Percentiles rank a stretch among this genome's conserved stretches.
phyloP scores from a whole-genome alignment of 306 rosid genomes.

The Prunus campanulata region DNA sequence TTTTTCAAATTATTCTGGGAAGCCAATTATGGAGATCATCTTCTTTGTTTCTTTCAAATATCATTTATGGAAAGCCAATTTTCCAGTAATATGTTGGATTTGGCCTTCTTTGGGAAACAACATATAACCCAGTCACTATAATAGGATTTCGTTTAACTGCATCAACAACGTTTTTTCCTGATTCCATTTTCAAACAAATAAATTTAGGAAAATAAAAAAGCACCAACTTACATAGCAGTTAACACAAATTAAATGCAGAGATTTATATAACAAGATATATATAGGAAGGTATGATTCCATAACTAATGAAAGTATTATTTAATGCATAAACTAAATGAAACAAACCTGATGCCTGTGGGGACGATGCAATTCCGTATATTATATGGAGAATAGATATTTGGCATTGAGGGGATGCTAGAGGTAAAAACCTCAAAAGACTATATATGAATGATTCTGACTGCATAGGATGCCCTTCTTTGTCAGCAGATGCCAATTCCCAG shows the following conservation, averaged over 20 bases:
- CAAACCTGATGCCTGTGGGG: constrained; percentile 64
- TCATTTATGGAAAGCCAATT: neutral
- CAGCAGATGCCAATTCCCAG: constrained; percentile 65
- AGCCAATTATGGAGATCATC: neutral
- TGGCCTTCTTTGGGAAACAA: neutral
- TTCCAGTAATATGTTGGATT: neutral
- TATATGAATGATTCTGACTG: constrained; percentile 47
- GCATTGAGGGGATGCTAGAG: constrained; percentile 27
- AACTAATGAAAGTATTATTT: neutral
- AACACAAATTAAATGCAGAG: neutral
- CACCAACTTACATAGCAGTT: neutral
- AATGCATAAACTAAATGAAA: neutral
- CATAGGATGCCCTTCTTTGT: constrained; percentile 48
- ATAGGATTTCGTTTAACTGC: neutral
- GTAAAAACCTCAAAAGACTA: constrained; percentile 32
- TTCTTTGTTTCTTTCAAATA: neutral
- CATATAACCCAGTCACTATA: neutral
- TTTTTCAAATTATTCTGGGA: neutral
- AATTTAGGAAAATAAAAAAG: neutral
- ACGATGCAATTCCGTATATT: constrained; percentile 48
- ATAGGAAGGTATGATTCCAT: neutral
- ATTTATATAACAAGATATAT: neutral
- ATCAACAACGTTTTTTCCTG: neutral
- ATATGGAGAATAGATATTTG: constrained; percentile 49
- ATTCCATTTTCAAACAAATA: neutral